Evolutionary conservation across 2,329 filamentous ascomycete genomes (phyloP).

Genomic region (Ceratocystis cacaofunesta): DNA sequence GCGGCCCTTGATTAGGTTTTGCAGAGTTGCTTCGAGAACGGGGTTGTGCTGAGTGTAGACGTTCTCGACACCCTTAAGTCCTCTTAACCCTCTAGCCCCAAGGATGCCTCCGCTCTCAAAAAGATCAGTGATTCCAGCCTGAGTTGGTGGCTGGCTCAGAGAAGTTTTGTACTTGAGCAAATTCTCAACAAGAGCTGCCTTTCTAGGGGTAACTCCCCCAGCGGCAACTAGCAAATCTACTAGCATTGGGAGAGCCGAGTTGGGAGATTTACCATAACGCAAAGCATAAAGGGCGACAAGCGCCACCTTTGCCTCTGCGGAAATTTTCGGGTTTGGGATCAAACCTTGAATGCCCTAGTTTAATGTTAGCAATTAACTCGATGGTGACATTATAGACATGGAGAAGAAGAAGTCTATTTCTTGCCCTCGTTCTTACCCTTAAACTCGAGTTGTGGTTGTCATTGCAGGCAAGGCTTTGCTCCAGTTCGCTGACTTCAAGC

Average conservation of each 20-base stretch:
- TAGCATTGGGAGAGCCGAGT: conserved; percentile 69
- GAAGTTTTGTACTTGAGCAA: conserved; percentile 76
- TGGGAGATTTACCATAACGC: conserved; percentile 75
- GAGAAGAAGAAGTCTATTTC: background rate
- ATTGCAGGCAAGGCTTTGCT: conserved; percentile 92
- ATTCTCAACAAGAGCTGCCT: conserved; percentile 67
- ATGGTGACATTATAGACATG: background rate
- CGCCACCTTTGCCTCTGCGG: conserved; percentile 69
- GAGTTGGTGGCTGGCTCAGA: conserved; percentile 61
- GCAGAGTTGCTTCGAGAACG: conserved; percentile 69
- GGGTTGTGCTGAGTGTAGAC: conserved; percentile 97
- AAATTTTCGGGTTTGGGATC: conserved; percentile 65
- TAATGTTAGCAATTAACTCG: background rate
- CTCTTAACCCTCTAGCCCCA: conserved; percentile 75
- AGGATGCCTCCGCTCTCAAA: conserved; percentile 76
- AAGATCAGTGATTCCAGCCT: conserved; percentile 71
- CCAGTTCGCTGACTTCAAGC: conserved; percentile 91
- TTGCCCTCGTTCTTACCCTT: conserved; percentile 42
- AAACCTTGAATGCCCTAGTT: conserved; percentile 64
- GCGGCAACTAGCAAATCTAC: conserved; percentile 74
- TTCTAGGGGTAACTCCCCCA: conserved; percentile 61
- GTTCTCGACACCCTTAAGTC: conserved; percentile 93
- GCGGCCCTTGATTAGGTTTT: conserved; percentile 84
- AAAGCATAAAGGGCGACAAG: conserved; percentile 90
- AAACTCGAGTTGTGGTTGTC: conserved; percentile 85